These are phyloP conservation scores for Mycena filopes DNA, from an alignment of 768 basidiomycete genomes.

Conservation along the genomic window DNA sequence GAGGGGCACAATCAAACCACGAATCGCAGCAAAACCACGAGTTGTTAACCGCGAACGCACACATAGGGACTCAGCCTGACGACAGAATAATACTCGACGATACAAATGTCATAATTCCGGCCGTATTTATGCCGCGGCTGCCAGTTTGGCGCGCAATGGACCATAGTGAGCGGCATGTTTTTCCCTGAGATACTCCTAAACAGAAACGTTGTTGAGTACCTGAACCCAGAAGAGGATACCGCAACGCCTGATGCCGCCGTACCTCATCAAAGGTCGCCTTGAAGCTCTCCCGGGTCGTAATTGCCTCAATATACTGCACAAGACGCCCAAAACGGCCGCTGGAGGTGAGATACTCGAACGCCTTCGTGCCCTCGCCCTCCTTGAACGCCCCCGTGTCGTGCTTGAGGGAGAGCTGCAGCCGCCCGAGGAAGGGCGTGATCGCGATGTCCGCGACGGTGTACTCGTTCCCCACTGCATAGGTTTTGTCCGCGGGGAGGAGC, in stretches of 20 bases:
- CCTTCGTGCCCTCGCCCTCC: constrained; percentile 57
- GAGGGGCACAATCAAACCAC: no score
- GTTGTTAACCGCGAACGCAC: no score
- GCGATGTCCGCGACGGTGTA: constrained; percentile 75
- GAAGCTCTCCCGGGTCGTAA: constrained; percentile 64
- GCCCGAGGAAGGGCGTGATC: constrained; percentile 68
- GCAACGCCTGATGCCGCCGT: no score
- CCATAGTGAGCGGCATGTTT: no score
- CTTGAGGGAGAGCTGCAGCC: constrained; percentile 54
- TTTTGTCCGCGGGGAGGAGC: constrained; percentile 58
- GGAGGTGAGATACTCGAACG: constrained; percentile 52
- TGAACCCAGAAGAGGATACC: not conserved
- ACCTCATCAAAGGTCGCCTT: constrained; percentile 66
- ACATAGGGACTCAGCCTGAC: no score
- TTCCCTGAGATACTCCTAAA: constrained; percentile 28
- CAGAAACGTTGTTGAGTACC: not conserved
- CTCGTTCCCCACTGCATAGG: constrained; percentile 53
- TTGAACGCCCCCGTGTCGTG: constrained; percentile 65
- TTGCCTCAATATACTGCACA: constrained; percentile 56
- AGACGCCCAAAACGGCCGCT: constrained; percentile 63
- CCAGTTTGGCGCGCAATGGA: no score
- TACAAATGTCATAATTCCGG: no score
- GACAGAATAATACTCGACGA: no score
- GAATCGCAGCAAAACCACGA: no score
- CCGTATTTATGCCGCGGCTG: no score